A percentile compares a stretch with the other conserved stretches of the same genome.
Conservation (phyloP, 129 eudicot genomes). For the Oenanthe sinensis region DNA sequence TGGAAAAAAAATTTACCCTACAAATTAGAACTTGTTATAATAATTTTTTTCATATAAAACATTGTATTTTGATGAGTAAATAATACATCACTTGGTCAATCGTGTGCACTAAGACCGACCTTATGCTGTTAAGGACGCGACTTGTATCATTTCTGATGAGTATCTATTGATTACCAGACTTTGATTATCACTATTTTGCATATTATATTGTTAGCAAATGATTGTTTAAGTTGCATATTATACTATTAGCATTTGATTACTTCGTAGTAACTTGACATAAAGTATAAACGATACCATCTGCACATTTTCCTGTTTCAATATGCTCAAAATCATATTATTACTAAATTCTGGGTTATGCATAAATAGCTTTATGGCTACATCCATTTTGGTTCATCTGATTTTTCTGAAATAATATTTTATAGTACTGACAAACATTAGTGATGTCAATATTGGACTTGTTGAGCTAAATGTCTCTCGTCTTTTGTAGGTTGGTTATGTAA, state of each 20-base stretch:
- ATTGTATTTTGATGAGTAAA: background rate
- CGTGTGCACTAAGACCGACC: background rate
- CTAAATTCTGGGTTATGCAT: background rate
- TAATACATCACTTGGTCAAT: background rate
- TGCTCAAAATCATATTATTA: background rate
- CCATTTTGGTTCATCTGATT: background rate
- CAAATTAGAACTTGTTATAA: background rate
- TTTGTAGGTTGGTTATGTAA: constrained; percentile 86
- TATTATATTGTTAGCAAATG: background rate
- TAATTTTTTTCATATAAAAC: background rate
- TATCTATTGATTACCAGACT: background rate
- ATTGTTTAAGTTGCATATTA: background rate
- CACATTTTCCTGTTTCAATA: background rate
- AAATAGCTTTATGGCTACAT: background rate
- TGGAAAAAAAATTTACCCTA: background rate
- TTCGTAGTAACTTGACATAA: background rate
- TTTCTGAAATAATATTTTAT: background rate
- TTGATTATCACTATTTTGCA: background rate
- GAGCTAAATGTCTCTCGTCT: constrained; percentile 5
- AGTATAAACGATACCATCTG: background rate
- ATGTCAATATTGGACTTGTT: background rate
- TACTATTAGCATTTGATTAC: background rate
- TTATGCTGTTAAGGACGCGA: background rate
- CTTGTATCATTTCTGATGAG: background rate
- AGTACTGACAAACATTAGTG: background rate